phyloP scores from a whole-genome alignment of 768 basidiomycete genomes.

The Fomitopsis pulvina region DNA sequence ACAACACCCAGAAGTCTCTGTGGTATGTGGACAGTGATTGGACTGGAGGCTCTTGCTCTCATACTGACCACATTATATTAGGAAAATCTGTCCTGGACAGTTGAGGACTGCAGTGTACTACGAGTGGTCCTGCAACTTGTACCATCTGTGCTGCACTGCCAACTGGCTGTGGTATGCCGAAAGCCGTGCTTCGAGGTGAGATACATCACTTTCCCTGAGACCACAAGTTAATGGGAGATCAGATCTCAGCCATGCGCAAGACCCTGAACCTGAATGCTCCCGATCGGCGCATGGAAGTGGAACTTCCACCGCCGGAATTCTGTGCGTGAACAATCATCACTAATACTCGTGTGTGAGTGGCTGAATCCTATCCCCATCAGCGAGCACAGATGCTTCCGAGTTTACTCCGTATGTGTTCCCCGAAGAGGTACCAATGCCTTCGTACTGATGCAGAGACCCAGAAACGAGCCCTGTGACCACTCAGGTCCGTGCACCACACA shows the following conservation, averaged over 20 bases:
- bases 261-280: neutral
- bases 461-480: conserved; percentile 49
- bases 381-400: too few relatives aligned
- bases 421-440: too few relatives aligned
- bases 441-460: too few relatives aligned
- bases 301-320: neutral
- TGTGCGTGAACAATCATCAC: neutral
- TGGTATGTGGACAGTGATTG: too few relatives aligned
- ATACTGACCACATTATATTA: neutral
- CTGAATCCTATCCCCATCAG: too few relatives aligned
- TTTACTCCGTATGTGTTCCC: too few relatives aligned
- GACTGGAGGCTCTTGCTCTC: too few relatives aligned
- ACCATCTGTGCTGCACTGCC: conserved; percentile 44
- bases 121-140: conserved; percentile 33
- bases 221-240: neutral
- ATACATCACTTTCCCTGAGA: neutral
- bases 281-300: neutral
- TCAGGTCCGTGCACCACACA: conserved; percentile 43
- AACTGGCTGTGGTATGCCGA: conserved; percentile 45
- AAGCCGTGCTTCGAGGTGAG: conserved; percentile 57
- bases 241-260: neutral
- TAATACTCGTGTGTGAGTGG: too few relatives aligned
- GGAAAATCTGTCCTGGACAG: conserved; percentile 3
- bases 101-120: conserved; percentile 32
- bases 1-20: neutral